phyloP scores from a whole-genome alignment of 192 early-diverging fungal genomes.

The Chytriomyces sp. region DNA sequence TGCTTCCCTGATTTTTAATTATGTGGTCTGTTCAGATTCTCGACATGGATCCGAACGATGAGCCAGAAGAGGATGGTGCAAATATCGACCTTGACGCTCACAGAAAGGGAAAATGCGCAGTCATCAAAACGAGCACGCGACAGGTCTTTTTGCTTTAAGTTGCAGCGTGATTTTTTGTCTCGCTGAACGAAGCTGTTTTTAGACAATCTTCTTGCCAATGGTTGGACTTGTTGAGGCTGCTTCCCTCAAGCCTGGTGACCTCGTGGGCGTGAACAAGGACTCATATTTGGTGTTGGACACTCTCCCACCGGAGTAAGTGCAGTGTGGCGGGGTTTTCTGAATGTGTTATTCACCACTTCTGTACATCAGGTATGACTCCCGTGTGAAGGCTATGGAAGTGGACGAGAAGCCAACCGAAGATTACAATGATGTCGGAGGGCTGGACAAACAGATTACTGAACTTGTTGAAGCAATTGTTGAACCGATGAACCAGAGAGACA shows the following conservation, averaged over 20 bases:
- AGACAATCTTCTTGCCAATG: constrained; percentile 97
- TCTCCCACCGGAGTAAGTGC: constrained; percentile 87
- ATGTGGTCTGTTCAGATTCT: constrained; percentile 63
- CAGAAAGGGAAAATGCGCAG: constrained; percentile 95
- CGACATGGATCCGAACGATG: constrained; percentile 88
- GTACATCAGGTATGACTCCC: constrained; percentile 81
- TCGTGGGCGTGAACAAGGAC: constrained; percentile 99
- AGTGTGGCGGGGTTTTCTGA: no score
- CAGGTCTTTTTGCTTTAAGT: constrained; percentile 62
- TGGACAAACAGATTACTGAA: constrained; percentile 97
- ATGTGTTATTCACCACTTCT: neutral
- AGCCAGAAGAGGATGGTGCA: constrained; percentile 93
- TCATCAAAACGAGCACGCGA: constrained; percentile 93
- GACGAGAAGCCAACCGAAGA: constrained; percentile 99
- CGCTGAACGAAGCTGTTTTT: constrained; percentile 8
- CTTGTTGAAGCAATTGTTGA: constrained; percentile 97
- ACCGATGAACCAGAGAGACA: constrained; percentile 94
- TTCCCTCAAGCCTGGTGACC: constrained; percentile 90
- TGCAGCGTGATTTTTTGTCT: neutral
- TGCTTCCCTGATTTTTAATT: neutral
- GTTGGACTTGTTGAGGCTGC: constrained; percentile 92
- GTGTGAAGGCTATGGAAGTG: constrained; percentile 99
- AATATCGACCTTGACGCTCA: constrained; percentile 92
- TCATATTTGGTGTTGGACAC: constrained; percentile 94
- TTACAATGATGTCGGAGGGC: constrained; percentile 93